These are phyloP conservation scores for Nothophoma quercina DNA, from an alignment of 2,329 filamentous ascomycete species.

Conservation along the genomic window DNA sequence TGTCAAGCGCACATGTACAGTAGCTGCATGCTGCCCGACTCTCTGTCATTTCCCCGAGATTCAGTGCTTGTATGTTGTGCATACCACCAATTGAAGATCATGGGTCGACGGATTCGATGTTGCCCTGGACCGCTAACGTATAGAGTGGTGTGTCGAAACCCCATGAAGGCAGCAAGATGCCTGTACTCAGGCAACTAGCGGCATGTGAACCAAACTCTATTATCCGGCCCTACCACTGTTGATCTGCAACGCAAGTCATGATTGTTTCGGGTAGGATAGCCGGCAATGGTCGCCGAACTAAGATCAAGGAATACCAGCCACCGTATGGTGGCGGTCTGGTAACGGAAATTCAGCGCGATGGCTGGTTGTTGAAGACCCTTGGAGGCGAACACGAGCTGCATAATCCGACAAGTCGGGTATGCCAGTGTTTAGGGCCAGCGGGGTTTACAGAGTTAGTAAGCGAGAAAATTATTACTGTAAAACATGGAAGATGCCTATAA, in stretches of 20 bases:
- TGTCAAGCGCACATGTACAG: not conserved
- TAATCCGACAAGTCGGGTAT: not conserved
- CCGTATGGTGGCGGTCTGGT: not conserved
- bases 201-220: slow-evolving; percentile 14
- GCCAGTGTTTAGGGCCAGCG: too few relatives aligned
- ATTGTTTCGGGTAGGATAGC: slow-evolving; percentile 9
- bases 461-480: too few relatives aligned
- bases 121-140: not conserved
- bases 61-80: not conserved
- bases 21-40: slow-evolving; percentile 1
- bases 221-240: not conserved
- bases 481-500: too few relatives aligned
- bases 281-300: not conserved
- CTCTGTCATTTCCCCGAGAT: not conserved
- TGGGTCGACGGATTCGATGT: not conserved
- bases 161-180: not conserved
- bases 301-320: not conserved
- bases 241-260: slow-evolving; percentile 11
- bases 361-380: not conserved
- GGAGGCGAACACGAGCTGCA: slow-evolving; percentile 1
- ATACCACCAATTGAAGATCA: slow-evolving; percentile 4
- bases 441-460: too few relatives aligned
- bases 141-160: slow-evolving; percentile 1
- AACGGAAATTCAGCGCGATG: not conserved
- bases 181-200: slow-evolving; percentile 11